Conservation (phyloP, 1,284 basidiomycete species). For the Termitomyces sp. region DNA sequence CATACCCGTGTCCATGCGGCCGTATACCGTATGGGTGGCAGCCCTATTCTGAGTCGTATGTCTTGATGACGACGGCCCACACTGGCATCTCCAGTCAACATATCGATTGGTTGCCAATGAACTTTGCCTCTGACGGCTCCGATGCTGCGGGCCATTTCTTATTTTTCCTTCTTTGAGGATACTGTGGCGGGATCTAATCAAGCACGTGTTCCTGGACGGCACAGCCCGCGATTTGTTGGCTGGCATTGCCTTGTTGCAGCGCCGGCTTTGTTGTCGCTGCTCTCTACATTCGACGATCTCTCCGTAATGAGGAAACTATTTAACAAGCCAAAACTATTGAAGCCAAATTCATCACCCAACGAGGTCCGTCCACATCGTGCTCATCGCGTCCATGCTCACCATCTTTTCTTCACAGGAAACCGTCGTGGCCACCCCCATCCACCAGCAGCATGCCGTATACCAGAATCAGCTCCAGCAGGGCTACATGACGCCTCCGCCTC, state of each 20-base stretch:
- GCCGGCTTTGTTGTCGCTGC: background rate
- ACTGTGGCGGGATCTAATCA: constrained; percentile 8
- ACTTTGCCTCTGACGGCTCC: no score
- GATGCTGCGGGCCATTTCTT: no score
- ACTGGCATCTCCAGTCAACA: background rate
- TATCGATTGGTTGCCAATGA: background rate
- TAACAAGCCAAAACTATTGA: constrained; percentile 15
- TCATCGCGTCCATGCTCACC: constrained; percentile 1
- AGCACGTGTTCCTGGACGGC: constrained; percentile 1
- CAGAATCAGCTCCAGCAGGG: constrained; percentile 7
- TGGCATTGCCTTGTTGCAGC: constrained; percentile 4
- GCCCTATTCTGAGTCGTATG: no score
- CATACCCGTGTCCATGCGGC: background rate
- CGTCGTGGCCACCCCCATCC: constrained; percentile 16
- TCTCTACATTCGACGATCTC: background rate
- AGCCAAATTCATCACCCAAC: constrained; percentile 7
- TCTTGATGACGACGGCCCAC: no score
- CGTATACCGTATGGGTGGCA: background rate
- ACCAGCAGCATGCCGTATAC: constrained; percentile 20
- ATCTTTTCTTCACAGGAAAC: constrained; percentile 11
- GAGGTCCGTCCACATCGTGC: constrained; percentile 10
- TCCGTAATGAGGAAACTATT: constrained; percentile 20
- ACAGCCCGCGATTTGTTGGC: constrained; percentile 7
- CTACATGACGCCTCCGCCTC: constrained; percentile 10
- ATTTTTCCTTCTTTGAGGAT: no score